phyloP scores from a whole-genome alignment of 169 alveolate genomes.

The Cyclospora cayetanensis region DNA sequence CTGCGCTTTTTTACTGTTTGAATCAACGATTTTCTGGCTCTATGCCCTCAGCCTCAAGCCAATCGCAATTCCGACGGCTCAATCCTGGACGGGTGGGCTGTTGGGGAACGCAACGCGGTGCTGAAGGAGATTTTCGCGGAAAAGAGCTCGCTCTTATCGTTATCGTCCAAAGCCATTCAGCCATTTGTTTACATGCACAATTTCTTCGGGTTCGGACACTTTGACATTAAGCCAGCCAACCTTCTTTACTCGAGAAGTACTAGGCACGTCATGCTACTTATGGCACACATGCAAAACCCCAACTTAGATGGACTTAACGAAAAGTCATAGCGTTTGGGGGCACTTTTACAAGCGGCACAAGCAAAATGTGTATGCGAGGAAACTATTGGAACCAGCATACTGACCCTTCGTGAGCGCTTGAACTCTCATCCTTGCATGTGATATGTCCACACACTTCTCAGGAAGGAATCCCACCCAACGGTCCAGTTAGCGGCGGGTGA shows the following conservation, averaged over 20 bases:
- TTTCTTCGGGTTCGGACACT: neutral
- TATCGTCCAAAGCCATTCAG: neutral
- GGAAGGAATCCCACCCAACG: too few species aligned
- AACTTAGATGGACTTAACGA: too few species aligned
- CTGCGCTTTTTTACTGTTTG: neutral
- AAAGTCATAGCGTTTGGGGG: too few species aligned
- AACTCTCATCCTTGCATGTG: too few species aligned
- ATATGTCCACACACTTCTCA: too few species aligned
- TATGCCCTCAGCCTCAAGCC: neutral
- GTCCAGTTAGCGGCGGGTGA: conserved; percentile 8
- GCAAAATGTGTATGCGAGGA: too few species aligned
- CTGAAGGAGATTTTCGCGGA: neutral
- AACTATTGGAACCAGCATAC: too few species aligned
- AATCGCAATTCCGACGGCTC: neutral
- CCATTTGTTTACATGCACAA: neutral
- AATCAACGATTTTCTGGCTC: neutral
- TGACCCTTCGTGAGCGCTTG: too few species aligned
- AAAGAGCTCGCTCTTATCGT: neutral
- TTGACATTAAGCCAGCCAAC: conserved; percentile 24
- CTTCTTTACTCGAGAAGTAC: neutral
- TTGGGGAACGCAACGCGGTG: neutral
- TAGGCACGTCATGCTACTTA: too few species aligned
- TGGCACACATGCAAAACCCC: too few species aligned
- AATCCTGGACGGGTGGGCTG: neutral
- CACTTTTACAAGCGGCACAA: too few species aligned